Evolutionary conservation across 441 rosid genomes (phyloP).

Genomic region (Erysimum cheiri): DNA sequence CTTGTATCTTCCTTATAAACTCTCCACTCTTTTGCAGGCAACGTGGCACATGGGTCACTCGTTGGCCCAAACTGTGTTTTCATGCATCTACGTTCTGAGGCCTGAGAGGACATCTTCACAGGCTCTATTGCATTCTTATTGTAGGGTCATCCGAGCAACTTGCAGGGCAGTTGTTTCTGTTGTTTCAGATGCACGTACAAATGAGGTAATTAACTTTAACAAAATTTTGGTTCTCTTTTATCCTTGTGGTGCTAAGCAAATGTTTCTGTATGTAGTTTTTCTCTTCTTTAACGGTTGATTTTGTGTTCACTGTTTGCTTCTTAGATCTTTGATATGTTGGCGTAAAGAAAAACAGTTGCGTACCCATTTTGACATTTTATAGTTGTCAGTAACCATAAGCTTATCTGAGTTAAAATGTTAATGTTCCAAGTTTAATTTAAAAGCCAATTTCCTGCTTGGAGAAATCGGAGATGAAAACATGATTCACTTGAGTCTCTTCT

Average conservation of each 20-base stretch:
- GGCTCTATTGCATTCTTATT: slow-evolving; percentile 86
- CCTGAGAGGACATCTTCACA: slow-evolving; percentile 92
- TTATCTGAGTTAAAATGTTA: slow-evolving; percentile 22
- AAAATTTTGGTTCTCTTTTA: slow-evolving; percentile 45
- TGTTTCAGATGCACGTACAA: slow-evolving; percentile 97
- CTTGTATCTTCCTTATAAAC: slow-evolving; percentile 23
- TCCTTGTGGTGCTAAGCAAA: slow-evolving; percentile 23
- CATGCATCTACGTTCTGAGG: slow-evolving; percentile 91
- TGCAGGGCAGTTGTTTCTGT: slow-evolving; percentile 93
- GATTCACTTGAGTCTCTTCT: slow-evolving; percentile 8
- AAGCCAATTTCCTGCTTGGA: slow-evolving; percentile 30
- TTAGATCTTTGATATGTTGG: slow-evolving; percentile 19
- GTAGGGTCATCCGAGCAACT: slow-evolving; percentile 85
- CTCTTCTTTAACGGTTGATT: slow-evolving; percentile 10
- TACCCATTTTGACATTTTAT: slow-evolving; percentile 11
- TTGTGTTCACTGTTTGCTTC: slow-evolving; percentile 1
- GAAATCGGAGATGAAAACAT: slow-evolving; percentile 5
- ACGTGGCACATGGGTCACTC: slow-evolving; percentile 99
- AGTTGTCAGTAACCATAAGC: slow-evolving; percentile 19
- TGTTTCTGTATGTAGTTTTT: background rate
- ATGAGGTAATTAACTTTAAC: slow-evolving; percentile 94
- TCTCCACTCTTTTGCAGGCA: slow-evolving; percentile 68
- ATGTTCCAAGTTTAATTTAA: slow-evolving; percentile 7
- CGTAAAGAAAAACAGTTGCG: background rate
- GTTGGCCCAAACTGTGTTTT: slow-evolving; percentile 96